A percentile compares a stretch with the other conserved stretches of the same genome.
Evolutionary conservation across 306 rosid species (phyloP).

Genomic region (Herpetospermum pedunculosum): DNA sequence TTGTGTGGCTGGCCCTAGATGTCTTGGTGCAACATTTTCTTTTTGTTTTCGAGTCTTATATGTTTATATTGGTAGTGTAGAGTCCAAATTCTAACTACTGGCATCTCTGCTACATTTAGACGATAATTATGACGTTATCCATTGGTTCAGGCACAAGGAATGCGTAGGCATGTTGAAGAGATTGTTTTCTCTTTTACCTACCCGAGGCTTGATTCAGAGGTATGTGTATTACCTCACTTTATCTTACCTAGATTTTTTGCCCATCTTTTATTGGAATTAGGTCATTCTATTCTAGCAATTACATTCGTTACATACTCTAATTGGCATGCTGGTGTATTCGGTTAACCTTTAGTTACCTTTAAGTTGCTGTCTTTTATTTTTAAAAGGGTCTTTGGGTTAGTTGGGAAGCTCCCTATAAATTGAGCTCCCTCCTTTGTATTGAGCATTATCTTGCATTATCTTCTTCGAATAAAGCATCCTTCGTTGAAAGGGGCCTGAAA

Average conservation of each 20-base stretch:
- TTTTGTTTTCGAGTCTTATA: background rate
- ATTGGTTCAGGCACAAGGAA: slow-evolving; percentile 39
- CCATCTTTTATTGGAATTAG: background rate
- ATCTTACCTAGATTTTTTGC: slow-evolving; percentile 7
- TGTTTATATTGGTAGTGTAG: background rate
- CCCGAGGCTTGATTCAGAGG: slow-evolving; percentile 96
- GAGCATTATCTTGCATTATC: no score
- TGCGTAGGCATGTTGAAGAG: slow-evolving; percentile 69
- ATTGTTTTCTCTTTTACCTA: slow-evolving; percentile 75
- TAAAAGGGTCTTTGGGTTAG: no score
- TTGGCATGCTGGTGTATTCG: no score
- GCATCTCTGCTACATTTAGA: background rate
- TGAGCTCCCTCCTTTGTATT: no score
- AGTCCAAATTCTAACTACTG: background rate
- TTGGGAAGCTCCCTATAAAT: no score
- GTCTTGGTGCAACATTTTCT: background rate
- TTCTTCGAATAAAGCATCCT: no score
- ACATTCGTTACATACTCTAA: background rate
- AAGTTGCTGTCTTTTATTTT: no score
- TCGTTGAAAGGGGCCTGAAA: no score
- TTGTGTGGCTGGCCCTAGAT: background rate
- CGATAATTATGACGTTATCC: background rate
- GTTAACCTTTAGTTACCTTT: no score
- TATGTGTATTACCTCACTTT: slow-evolving; percentile 11
- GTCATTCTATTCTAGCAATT: background rate